Base-by-base conservation (phyloP, 768 basidiomycete species). In the Lentinula aciculospora region DNA sequence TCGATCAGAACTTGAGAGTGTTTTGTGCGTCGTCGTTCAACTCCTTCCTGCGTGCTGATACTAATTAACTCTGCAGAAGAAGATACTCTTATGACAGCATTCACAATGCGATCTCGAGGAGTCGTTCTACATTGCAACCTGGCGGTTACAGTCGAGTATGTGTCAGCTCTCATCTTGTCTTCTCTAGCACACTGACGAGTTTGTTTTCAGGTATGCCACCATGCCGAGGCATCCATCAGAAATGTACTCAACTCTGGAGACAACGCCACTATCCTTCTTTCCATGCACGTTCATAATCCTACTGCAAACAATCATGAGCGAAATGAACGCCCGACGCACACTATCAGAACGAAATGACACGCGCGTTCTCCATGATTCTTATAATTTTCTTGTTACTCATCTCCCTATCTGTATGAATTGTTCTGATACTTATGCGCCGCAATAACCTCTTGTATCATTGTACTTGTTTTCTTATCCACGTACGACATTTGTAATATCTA, bases 31-130 rank as follows among this genome's bases (percentile, higher is more conserved):
- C 55, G 19, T 45, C 42, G 53, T 23, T 61, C 27, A 50, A 44
- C 23, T 49, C 39, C 31, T 8, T 47, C 49, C 28, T 56, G 23
- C 28, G 7, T 50, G 4, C 10, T 51, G 28, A 58, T 23, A 3
- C 27, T 31, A 6, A n/a, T 15, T 12, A 17, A 53, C 54, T 58
- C 31, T 47, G 19, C 66, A 92, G 89, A 58, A 79, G 84, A 57
- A 78, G 89, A 66, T 92, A 92, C 65, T 81, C 86, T 0, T 84
- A 88, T 64, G 89, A 92, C 61, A 82, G 84, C 10, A 89, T 92
- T 56, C 91, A 92, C 69, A 92, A 92, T 65, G 81, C 82, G 8
- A 89, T 92, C 65, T 76, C 90, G 17, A 79, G 79, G 58, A 84
- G 86, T 64, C 84, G 84, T 45, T 81, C 83, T 19, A 73, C 81